These are phyloP conservation scores for Sarocladiaceae sp. DNA, from an alignment of 2,329 filamentous ascomycete species.

Conservation along the genomic window DNA sequence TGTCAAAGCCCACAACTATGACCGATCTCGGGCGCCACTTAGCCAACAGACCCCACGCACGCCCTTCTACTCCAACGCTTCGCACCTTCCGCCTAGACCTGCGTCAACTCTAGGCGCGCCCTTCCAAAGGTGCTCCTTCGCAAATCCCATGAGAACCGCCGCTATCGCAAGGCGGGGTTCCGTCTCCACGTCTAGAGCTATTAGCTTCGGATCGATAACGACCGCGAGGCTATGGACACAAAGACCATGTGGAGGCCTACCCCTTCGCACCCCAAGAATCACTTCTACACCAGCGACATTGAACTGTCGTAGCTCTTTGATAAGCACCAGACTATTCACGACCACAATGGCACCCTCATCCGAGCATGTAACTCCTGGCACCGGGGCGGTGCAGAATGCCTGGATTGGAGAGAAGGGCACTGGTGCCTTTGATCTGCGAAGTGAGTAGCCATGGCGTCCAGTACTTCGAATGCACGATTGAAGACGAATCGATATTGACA, in stretches of 20 bases:
- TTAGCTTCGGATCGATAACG: not conserved
- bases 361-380: not conserved
- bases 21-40: too few relatives aligned
- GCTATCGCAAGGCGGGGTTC: constrained; percentile 3
- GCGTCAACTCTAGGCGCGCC: too few relatives aligned
- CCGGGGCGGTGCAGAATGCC: constrained; percentile 18
- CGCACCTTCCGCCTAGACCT: too few relatives aligned
- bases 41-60: too few relatives aligned
- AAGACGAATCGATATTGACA: not conserved
- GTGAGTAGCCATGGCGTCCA: constrained; percentile 21
- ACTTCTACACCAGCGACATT: not conserved
- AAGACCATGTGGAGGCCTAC: not conserved
- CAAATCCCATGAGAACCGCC: too few relatives aligned
- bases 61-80: too few relatives aligned
- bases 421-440: constrained; percentile 35
- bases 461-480: not conserved
- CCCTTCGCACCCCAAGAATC: not conserved
- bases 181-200: not conserved
- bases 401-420: constrained; percentile 34
- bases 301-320: too few relatives aligned
- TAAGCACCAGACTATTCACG: too few relatives aligned
- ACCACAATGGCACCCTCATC: not conserved
- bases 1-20: too few relatives aligned
- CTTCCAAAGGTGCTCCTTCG: too few relatives aligned
- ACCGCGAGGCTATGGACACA: not conserved